phyloP scores from a whole-genome alignment of 2,329 filamentous ascomycete genomes.

The Atkinsonella hypoxylon region DNA sequence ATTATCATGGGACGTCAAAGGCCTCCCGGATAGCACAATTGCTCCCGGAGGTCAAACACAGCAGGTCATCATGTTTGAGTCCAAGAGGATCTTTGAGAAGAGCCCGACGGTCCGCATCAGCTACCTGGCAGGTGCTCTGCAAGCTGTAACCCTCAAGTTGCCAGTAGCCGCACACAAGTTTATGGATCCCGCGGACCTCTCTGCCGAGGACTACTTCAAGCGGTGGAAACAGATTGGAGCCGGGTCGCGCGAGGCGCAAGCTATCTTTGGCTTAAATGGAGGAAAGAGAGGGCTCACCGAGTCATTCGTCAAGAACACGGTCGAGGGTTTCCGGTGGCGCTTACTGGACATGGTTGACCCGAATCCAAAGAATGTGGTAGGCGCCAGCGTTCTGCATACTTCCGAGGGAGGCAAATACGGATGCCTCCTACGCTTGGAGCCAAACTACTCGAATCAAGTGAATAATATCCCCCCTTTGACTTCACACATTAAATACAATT shows the following conservation, averaged over 20 bases:
- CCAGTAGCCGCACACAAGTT: slow-evolving; percentile 88
- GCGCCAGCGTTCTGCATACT: slow-evolving; percentile 75
- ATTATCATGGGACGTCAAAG: slow-evolving; percentile 78
- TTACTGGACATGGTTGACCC: slow-evolving; percentile 78
- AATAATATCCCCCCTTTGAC: slow-evolving; percentile 19
- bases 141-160: slow-evolving; percentile 83
- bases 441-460: slow-evolving; percentile 86
- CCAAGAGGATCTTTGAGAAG: slow-evolving; percentile 67
- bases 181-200: slow-evolving; percentile 83
- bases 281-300: slow-evolving; percentile 53
- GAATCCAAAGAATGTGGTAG: slow-evolving; percentile 87
- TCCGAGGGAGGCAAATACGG: slow-evolving; percentile 82
- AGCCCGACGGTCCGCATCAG: slow-evolving; percentile 87
- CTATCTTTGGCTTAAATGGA: slow-evolving; percentile 58
- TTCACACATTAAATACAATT: neutral
- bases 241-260: slow-evolving; percentile 73
- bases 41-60: slow-evolving; percentile 66
- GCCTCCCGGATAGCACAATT: slow-evolving; percentile 73
- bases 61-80: slow-evolving; percentile 91
- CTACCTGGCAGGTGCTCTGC: slow-evolving; percentile 85
- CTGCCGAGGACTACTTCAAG: slow-evolving; percentile 94
- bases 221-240: slow-evolving; percentile 97
- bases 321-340: slow-evolving; percentile 84
- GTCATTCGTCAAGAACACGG: slow-evolving; percentile 56
- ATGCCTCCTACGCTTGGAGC: slow-evolving; percentile 84